Conservation (phyloP, 306 rosid genomes). For the Citrullus amarus region DNA sequence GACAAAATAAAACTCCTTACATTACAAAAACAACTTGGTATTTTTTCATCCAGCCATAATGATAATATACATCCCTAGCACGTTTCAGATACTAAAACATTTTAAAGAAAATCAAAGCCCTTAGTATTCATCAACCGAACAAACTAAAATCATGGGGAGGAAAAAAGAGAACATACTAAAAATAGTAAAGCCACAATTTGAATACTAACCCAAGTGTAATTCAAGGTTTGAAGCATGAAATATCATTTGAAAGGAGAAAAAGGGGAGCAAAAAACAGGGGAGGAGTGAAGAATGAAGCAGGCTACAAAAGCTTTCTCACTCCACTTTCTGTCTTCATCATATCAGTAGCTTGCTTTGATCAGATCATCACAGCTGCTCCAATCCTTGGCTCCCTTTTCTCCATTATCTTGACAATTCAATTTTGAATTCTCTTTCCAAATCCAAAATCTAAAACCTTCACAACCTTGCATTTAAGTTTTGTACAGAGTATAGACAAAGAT, state of each 20-base stretch:
- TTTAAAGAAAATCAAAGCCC: background rate
- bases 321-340: too few species aligned
- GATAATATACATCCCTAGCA: too few species aligned
- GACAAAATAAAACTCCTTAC: too few species aligned
- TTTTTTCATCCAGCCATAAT: too few species aligned
- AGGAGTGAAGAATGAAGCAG: background rate
- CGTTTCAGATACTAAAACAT: too few species aligned
- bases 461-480: background rate
- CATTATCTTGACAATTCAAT: conserved; percentile 54
- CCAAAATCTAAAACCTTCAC: conserved; percentile 74
- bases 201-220: background rate
- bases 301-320: too few species aligned
- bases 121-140: background rate
- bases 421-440: conserved; percentile 48
- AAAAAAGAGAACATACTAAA: background rate
- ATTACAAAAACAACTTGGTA: too few species aligned
- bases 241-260: background rate
- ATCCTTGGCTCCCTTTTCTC: conserved; percentile 9
- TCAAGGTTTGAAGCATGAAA: background rate
- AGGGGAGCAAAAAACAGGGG: background rate
- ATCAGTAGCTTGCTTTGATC: too few species aligned
- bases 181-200: background rate
- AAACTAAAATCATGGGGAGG: background rate
- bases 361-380: too few species aligned
- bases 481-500: too few species aligned